Percentiles rank a stretch among this genome's conserved stretches.
Evolutionary conservation across 495 filamentous ascomycete species (phyloP).

Genomic region (Penicillium daleae): DNA sequence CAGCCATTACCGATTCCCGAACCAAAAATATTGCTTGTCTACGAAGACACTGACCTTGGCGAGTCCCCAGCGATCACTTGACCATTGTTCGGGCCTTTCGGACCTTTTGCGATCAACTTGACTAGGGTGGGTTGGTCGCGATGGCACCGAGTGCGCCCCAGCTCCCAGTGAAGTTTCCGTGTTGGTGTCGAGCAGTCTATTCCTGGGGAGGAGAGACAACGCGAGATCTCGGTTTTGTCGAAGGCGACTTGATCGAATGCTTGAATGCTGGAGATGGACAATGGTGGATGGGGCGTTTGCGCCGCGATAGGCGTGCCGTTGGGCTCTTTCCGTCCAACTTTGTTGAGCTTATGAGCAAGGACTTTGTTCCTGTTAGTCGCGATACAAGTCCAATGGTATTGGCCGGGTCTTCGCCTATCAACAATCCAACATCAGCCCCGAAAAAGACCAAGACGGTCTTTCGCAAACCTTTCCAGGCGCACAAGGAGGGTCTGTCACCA

Average conservation of each 20-base stretch:
- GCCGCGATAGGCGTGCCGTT: conserved; percentile 82
- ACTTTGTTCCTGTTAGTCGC: conserved; percentile 78
- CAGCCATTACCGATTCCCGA: not conserved
- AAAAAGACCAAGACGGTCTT: conserved; percentile 56
- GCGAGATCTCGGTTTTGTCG: conserved; percentile 91
- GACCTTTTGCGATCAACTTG: not conserved
- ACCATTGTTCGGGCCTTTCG: not conserved
- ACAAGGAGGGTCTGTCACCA: conserved; percentile 54
- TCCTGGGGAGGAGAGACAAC: conserved; percentile 98
- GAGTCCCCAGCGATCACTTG: not conserved
- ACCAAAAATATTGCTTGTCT: not conserved
- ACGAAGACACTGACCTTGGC: not conserved
- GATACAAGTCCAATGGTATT: conserved; percentile 70
- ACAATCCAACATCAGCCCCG: conserved; percentile 51
- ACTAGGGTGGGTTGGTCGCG: conserved; percentile 15
- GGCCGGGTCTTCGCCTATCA: conserved; percentile 43
- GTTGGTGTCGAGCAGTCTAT: conserved; percentile 93
- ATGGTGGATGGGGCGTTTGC: conserved; percentile 95
- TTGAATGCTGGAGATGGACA: conserved; percentile 95
- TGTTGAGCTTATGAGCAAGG: conserved; percentile 83
- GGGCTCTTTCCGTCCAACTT: conserved; percentile 97
- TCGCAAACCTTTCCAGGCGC: conserved; percentile 58
- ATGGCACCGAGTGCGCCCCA: conserved; percentile 67
- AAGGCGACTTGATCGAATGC: conserved; percentile 97
- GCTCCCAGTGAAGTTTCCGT: conserved; percentile 86